Percentiles rank a stretch among this genome's conserved stretches.
These are phyloP conservation scores for Capsella rubella DNA, from an alignment of 441 rosid species.

Conservation along the genomic window DNA sequence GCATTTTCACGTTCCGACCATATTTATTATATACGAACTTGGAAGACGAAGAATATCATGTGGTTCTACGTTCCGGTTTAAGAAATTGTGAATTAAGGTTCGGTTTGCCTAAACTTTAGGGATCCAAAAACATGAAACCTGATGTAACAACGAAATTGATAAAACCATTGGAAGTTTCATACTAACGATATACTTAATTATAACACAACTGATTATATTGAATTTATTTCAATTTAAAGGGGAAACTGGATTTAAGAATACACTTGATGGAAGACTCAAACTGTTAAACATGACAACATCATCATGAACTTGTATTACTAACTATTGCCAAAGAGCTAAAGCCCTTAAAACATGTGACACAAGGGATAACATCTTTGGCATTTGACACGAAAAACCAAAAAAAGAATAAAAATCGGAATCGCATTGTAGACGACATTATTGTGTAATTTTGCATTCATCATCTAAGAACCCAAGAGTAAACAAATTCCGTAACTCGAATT, in stretches of 20 bases:
- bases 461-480: slow-evolving; percentile 19
- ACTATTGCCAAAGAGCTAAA: slow-evolving; percentile 30
- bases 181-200: too few relatives aligned
- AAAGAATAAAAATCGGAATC: background rate
- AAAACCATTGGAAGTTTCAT: too few relatives aligned
- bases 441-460: slow-evolving; percentile 30
- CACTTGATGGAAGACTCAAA: background rate
- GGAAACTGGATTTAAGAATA: background rate
- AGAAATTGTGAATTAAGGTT: background rate
- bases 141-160: too few relatives aligned
- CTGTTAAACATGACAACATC: slow-evolving; percentile 1
- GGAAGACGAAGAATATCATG: background rate
- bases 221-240: background rate
- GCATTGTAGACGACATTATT: slow-evolving; percentile 33
- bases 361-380: slow-evolving; percentile 35
- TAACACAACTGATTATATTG: too few relatives aligned
- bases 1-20: slow-evolving; percentile 35
- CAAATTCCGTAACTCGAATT: slow-evolving; percentile 18
- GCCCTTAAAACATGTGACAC: slow-evolving; percentile 13
- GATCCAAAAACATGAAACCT: background rate
- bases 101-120: background rate
- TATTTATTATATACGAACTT: background rate
- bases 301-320: slow-evolving; percentile 35
- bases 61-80: background rate
- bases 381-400: slow-evolving; percentile 11